These are phyloP conservation scores for Sindora glabra DNA, from an alignment of 306 rosid species.

Conservation along the genomic window DNA sequence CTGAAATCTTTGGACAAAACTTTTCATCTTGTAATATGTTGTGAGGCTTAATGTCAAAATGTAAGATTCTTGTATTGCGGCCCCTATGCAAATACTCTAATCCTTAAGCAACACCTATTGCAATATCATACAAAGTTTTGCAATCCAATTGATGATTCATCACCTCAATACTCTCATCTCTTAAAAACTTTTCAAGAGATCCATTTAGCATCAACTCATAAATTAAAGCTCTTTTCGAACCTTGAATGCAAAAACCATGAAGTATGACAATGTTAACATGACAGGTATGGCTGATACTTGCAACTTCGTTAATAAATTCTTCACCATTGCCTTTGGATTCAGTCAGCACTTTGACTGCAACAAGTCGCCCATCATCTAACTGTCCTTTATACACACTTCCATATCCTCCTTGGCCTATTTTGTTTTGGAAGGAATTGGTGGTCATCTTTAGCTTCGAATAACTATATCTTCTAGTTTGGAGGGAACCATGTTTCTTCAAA, in stretches of 20 bases:
- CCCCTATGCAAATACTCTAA: conserved; percentile 29
- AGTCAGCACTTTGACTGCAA: conserved; percentile 26
- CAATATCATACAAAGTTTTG: not conserved
- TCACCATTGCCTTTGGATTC: conserved; percentile 5
- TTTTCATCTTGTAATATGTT: not conserved
- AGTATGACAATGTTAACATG: conserved; percentile 19
- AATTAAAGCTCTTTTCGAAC: conserved; percentile 19
- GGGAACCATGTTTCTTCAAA: not conserved
- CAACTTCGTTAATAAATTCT: conserved; percentile 32
- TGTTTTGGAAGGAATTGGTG: conserved; percentile 15
- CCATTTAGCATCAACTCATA: conserved; percentile 26
- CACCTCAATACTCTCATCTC: not conserved
- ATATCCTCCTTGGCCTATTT: conserved; percentile 30
- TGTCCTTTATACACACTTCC: conserved; percentile 27
- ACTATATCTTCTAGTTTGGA: not conserved
- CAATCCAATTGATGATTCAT: not conserved
- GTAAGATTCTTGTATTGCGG: conserved; percentile 23
- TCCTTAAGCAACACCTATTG: conserved; percentile 28
- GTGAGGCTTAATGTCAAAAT: conserved; percentile 31
- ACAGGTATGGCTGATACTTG: conserved; percentile 16
- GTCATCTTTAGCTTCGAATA: conserved; percentile 13
- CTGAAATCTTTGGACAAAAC: conserved; percentile 13
- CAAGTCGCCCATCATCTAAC: not conserved
- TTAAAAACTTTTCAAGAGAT: conserved; percentile 23
- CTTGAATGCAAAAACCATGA: conserved; percentile 21